phyloP scores from a whole-genome alignment of 2,329 filamentous ascomycete species.

The Amesomyces nigricolor region DNA sequence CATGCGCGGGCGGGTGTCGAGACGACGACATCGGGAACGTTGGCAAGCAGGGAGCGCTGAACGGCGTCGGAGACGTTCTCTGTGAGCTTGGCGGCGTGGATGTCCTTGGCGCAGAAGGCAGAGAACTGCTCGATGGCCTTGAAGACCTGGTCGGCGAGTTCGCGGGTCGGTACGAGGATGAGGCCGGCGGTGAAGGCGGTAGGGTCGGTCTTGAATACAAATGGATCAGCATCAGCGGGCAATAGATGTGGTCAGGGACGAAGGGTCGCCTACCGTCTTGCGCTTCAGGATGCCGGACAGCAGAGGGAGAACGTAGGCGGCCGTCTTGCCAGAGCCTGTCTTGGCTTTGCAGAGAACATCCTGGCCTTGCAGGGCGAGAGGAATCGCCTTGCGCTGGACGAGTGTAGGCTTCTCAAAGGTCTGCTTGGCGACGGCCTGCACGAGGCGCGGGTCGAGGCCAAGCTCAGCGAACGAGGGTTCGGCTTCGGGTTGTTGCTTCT shows the following conservation, averaged over 20 bases:
- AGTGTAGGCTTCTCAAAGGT: slow-evolving; percentile 82
- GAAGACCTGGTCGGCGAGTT: slow-evolving; percentile 86
- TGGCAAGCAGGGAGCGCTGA: slow-evolving; percentile 77
- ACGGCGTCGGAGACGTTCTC: slow-evolving; percentile 87
- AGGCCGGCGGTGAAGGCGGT: slow-evolving; percentile 62
- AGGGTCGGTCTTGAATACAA: slow-evolving; percentile 40
- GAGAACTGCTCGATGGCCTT: slow-evolving; percentile 72
- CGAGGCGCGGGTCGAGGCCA: slow-evolving; percentile 74
- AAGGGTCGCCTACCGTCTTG: slow-evolving; percentile 43
- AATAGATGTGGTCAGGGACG: neutral
- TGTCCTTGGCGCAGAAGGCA: slow-evolving; percentile 76
- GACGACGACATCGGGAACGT: slow-evolving; percentile 81
- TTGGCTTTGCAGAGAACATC: slow-evolving; percentile 90
- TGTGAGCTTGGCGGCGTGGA: slow-evolving; percentile 78
- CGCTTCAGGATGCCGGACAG: slow-evolving; percentile 75
- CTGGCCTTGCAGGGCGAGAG: slow-evolving; percentile 76
- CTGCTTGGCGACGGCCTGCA: slow-evolving; percentile 80
- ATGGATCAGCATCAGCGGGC: neutral
- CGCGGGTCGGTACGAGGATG: slow-evolving; percentile 88
- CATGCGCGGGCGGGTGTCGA: slow-evolving; percentile 79
- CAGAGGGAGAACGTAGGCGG: slow-evolving; percentile 89
- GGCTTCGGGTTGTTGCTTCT: slow-evolving; percentile 19
- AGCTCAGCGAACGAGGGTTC: slow-evolving; percentile 65
- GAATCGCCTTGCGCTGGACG: slow-evolving; percentile 83
- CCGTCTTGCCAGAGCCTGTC: slow-evolving; percentile 94